These are phyloP conservation scores for Suillus lakei DNA, from an alignment of 768 basidiomycete genomes.

Conservation along the genomic window DNA sequence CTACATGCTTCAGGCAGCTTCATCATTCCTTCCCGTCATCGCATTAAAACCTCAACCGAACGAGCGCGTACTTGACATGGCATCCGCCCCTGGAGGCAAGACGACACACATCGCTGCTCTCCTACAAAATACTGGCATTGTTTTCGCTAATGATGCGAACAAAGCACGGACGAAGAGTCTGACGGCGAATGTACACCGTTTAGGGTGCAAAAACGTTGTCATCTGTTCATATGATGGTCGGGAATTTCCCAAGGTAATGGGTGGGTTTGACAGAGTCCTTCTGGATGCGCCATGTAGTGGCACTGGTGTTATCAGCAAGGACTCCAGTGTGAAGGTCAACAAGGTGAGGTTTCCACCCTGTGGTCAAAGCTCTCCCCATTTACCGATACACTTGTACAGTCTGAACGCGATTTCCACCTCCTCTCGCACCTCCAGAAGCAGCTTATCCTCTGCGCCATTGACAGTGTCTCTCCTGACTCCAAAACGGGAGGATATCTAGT, in stretches of 20 bases:
- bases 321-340: constrained; percentile 96
- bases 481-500: constrained; percentile 93
- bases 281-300: constrained; percentile 98
- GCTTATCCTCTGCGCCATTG: constrained; percentile 96
- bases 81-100: constrained; percentile 97
- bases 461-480: constrained; percentile 89
- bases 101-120: constrained; percentile 97
- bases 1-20: constrained; percentile 99
- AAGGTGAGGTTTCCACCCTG: constrained; percentile 63
- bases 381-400: constrained; percentile 49
- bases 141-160: constrained; percentile 97
- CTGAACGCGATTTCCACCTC: constrained; percentile 93
- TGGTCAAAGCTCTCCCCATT: neutral
- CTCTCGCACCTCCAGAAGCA: constrained; percentile 99
- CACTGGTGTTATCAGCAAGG: constrained; percentile 98
- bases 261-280: constrained; percentile 96
- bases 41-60: constrained; percentile 91
- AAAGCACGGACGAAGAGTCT: constrained; percentile 95
- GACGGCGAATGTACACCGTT: constrained; percentile 93
- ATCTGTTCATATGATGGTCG: constrained; percentile 97
- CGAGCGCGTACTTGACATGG: constrained; percentile 97
- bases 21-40: constrained; percentile 98
- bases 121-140: constrained; percentile 95
- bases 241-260: constrained; percentile 98
- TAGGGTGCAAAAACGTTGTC: constrained; percentile 98